phyloP scores from a whole-genome alignment of 2,329 filamentous ascomycete species.

The Knufia petricola region DNA sequence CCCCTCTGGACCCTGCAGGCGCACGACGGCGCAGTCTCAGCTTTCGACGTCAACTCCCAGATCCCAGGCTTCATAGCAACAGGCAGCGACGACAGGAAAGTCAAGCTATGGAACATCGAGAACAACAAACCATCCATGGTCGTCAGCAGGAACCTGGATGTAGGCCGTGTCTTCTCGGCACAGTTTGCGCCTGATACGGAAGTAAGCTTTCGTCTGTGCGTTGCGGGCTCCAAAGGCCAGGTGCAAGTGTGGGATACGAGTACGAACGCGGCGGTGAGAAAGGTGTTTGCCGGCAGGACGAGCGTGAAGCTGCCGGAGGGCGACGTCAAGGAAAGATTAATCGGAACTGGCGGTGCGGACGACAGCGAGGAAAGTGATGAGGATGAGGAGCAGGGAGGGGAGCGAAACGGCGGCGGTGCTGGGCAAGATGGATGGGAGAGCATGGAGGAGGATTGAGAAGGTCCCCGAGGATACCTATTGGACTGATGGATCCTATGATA shows the following conservation, averaged over 20 bases:
- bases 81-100: constrained; percentile 84
- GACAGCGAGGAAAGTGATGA: constrained; percentile 58
- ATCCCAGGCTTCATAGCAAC: constrained; percentile 92
- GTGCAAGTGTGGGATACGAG: constrained; percentile 95
- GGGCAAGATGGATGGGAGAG: constrained; percentile 44
- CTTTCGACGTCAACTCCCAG: constrained; percentile 81
- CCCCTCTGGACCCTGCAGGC: constrained; percentile 91
- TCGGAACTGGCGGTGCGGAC: constrained; percentile 58
- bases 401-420: constrained; percentile 37
- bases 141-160: constrained; percentile 79
- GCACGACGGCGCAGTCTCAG: constrained; percentile 82
- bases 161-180: constrained; percentile 89
- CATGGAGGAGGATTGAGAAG: constrained; percentile 42
- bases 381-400: constrained; percentile 36
- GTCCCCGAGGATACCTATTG: no score
- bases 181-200: constrained; percentile 82
- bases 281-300: constrained; percentile 63
- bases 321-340: constrained; percentile 62
- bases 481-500: no score
- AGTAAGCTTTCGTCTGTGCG: constrained; percentile 83
- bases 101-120: constrained; percentile 93
- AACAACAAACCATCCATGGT: constrained; percentile 77
- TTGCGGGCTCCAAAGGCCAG: constrained; percentile 86
- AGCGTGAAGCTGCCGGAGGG: constrained; percentile 44
- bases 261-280: constrained; percentile 78